Evolutionary conservation across 257 asterid species (phyloP).

Genomic region (Ilex aquifolium): DNA sequence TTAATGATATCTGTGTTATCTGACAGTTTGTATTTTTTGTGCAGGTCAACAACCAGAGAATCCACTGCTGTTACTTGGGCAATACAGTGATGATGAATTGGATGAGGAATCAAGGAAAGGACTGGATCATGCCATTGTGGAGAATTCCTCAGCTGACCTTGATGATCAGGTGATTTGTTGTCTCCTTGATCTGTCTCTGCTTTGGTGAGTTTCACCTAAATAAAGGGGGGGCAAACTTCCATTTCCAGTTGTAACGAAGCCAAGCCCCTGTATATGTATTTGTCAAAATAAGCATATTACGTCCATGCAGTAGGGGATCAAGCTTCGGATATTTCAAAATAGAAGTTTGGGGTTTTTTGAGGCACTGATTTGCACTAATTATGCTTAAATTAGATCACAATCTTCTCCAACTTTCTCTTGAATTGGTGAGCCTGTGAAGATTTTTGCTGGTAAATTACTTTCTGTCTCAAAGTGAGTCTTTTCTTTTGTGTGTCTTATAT

Average conservation of each 20-base stretch:
- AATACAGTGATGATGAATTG: constrained; percentile 89
- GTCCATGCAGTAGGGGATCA: too few species aligned
- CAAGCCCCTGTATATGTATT: too few species aligned
- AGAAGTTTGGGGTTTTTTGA: too few species aligned
- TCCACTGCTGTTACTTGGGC: constrained; percentile 84
- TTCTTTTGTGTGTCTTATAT: constrained; percentile 12
- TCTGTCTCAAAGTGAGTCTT: neutral
- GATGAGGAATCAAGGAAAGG: constrained; percentile 51
- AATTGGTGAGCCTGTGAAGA: too few species aligned
- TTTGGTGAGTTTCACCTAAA: too few species aligned
- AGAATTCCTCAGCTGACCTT: constrained; percentile 29
- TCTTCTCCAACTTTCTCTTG: too few species aligned
- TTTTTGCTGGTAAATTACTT: neutral
- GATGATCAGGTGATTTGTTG: constrained; percentile 52
- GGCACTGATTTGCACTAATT: too few species aligned
- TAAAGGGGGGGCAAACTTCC: too few species aligned
- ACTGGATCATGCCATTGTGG: constrained; percentile 24
- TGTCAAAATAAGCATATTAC: too few species aligned
- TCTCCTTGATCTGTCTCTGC: neutral
- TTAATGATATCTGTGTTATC: constrained; percentile 15
- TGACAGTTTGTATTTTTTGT: constrained; percentile 37
- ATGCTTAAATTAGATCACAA: too few species aligned
- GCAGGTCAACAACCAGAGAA: constrained; percentile 65
- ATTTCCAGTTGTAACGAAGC: too few species aligned
- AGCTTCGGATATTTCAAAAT: too few species aligned